Base-by-base conservation (phyloP, 805 yeast species). In the Millerozyma acaciae region DNA sequence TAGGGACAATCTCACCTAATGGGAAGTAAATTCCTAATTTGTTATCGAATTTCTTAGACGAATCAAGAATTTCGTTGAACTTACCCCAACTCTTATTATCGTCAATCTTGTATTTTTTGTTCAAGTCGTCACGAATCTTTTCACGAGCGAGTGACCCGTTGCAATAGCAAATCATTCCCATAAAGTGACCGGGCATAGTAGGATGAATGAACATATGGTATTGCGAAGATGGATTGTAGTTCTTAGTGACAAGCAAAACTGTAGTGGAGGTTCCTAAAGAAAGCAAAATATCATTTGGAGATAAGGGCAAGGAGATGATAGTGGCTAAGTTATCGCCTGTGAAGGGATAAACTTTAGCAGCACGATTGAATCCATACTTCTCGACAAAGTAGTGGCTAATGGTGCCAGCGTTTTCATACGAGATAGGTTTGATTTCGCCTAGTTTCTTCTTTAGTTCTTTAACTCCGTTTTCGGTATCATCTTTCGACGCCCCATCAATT, bases 161-260 rank as follows among this genome's bases (percentile, higher is more conserved):
- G 51, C 94, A 84, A 56, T 88, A 88, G 55, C 97, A 88, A 34
- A 89, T 76, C 97, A 88, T 88, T 15, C 94, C 95, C 96, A 88
- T 89, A 54, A 78, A 88, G 22, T 81, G 78, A 22, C 69, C 70
- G 1, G 75, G 73, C 40, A 84, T 73, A 0, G 94, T 82, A 6
- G 97, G 96, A 53, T 89, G 96, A 42, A 76, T 76, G 62, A 88
- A 88, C 43, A 87, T 57, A 51, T 88, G 96, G 53, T 87, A 88
- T 45, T 80, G 83, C 5, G 86, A 76, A 1, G 89, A 81, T 2
- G 96, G 88, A 13, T 68, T 69, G 52, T 80, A 88, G 36, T 76
- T 71, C 38, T 85, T 81, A 5, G 96, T 88, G 26, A 88, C 80
- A 30, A 88, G 60, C 21, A 89, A 67, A 3, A 86, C 85, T 0